phyloP scores from a whole-genome alignment of 2,329 filamentous ascomycete genomes.

The Diaporthe humulicola region DNA sequence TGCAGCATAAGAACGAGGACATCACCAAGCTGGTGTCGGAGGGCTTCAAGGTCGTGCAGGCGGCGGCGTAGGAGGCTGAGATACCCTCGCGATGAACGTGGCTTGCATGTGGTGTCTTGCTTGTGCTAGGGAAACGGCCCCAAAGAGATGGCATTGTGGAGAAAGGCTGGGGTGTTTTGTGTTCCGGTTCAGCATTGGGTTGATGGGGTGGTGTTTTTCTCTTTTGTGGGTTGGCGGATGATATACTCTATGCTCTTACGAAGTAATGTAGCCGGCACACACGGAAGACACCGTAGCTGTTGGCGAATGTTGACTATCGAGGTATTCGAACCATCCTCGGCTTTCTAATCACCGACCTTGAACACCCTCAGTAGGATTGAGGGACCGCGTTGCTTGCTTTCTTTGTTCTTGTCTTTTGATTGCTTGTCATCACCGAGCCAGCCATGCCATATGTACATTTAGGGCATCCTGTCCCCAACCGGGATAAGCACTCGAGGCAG shows the following conservation, averaged over 20 bases:
- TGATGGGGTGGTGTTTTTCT: background rate
- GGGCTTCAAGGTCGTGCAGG: conserved; percentile 80
- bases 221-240: background rate
- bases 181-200: background rate
- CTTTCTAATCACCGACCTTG: background rate
- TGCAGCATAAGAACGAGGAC: conserved; percentile 95
- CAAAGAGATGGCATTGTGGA: background rate
- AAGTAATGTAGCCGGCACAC: background rate
- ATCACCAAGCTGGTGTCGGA: conserved; percentile 82
- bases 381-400: background rate
- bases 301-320: background rate
- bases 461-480: background rate
- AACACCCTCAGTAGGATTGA: too few species aligned
- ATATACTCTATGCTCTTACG: conserved; percentile 9
- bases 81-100: background rate
- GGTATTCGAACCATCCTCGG: background rate
- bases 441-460: background rate
- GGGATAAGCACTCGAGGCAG: background rate
- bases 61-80: conserved; percentile 61
- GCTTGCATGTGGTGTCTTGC: background rate
- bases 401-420: background rate
- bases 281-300: background rate
- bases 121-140: background rate
- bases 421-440: background rate
- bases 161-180: background rate